These are phyloP conservation scores for Plantago elongata DNA, from an alignment of 257 asterid species.

Conservation along the genomic window DNA sequence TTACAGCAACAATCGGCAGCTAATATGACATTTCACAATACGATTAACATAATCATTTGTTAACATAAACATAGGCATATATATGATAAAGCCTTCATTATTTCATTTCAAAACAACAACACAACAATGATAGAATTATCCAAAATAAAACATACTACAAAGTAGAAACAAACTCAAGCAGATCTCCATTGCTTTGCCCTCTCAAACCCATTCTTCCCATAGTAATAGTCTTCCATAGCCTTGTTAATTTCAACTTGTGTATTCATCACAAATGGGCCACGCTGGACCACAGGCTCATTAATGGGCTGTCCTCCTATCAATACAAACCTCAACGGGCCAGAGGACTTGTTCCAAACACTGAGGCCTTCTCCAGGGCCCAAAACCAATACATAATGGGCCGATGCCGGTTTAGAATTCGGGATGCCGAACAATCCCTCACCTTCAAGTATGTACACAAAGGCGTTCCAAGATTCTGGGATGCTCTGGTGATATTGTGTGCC, in stretches of 20 bases:
- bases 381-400: constrained; percentile 63
- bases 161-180: neutral
- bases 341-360: constrained; percentile 60
- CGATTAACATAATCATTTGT: no score
- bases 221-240: constrained; percentile 70
- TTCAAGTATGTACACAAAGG: constrained; percentile 72
- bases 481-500: constrained; percentile 60
- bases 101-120: no score
- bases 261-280: constrained; percentile 93
- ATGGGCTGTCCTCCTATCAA: constrained; percentile 78
- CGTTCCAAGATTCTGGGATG: constrained; percentile 60
- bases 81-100: no score
- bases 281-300: constrained; percentile 75
- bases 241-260: constrained; percentile 67
- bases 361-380: constrained; percentile 66
- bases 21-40: no score
- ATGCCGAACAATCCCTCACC: constrained; percentile 67
- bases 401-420: constrained; percentile 32
- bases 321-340: constrained; percentile 48
- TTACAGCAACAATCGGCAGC: no score
- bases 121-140: no score
- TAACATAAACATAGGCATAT: no score
- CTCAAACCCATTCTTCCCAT: constrained; percentile 71
- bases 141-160: no score
- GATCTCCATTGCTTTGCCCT: constrained; percentile 83